Evolutionary conservation across 2,329 filamentous ascomycete species (phyloP).

Genomic region (Penicillium sp.): DNA sequence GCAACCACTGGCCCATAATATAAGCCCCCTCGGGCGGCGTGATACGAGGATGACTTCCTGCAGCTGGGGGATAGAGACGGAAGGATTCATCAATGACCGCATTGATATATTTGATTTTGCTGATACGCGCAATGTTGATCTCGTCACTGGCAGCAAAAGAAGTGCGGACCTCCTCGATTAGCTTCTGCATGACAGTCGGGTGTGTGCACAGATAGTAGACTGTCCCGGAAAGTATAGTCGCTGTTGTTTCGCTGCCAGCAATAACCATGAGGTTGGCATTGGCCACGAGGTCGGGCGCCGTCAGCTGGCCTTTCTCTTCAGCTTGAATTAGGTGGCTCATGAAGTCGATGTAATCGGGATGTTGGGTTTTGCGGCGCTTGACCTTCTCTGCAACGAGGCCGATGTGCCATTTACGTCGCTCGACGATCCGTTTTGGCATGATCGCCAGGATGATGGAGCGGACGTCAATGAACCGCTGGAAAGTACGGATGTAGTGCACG

Average conservation of each 20-base stretch:
- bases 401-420: slow-evolving; percentile 7
- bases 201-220: background rate
- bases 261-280: slow-evolving; percentile 8
- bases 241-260: background rate
- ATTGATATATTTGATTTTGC: slow-evolving; percentile 1
- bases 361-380: slow-evolving; percentile 1
- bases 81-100: slow-evolving; percentile 5
- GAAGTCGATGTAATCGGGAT: slow-evolving; percentile 8
- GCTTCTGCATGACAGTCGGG: background rate
- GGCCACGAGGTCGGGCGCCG: background rate
- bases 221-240: background rate
- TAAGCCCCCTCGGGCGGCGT: slow-evolving; percentile 4
- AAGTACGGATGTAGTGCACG: slow-evolving; percentile 3
- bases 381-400: slow-evolving; percentile 5
- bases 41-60: slow-evolving; percentile 3
- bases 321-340: slow-evolving; percentile 7
- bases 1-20: slow-evolving; percentile 4
- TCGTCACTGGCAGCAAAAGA: background rate
- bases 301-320: slow-evolving; percentile 4
- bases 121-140: background rate
- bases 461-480: slow-evolving; percentile 5
- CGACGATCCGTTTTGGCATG: slow-evolving; percentile 4
- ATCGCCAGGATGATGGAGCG: slow-evolving; percentile 4
- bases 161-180: background rate
- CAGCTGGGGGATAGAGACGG: slow-evolving; percentile 4